Percentiles rank a stretch among this genome's conserved stretches.
phyloP scores from a whole-genome alignment of 2,329 filamentous ascomycete species.

The Fusarium fracticaudum region DNA sequence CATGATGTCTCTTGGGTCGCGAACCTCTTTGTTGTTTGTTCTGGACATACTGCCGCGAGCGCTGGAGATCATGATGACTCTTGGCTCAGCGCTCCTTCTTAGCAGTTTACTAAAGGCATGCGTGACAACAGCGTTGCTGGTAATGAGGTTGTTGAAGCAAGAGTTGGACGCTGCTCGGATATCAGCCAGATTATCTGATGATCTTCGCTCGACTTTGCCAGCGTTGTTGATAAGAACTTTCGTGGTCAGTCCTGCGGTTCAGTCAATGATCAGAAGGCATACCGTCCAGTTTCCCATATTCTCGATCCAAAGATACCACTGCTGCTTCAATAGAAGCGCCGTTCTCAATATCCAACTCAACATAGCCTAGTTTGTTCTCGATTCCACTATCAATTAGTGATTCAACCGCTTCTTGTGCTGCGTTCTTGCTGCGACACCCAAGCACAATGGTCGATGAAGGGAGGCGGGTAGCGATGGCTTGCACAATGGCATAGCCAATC shows the following conservation, averaged over 20 bases:
- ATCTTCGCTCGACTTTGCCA: neutral
- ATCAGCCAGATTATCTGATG: neutral
- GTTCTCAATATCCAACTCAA: constrained; percentile 7
- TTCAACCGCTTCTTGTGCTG: neutral
- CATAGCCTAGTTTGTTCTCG: neutral
- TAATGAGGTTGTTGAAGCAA: constrained; percentile 12
- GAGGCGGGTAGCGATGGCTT: neutral
- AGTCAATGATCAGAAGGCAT: rapidly evolving
- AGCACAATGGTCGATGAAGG: constrained; percentile 6
- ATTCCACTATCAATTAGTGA: neutral
- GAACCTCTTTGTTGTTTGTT: neutral
- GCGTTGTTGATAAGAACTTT: constrained; percentile 10
- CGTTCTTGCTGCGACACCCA: neutral
- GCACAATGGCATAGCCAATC: constrained; percentile 13
- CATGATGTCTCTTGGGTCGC: rapidly evolving
- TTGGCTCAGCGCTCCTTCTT: neutral
- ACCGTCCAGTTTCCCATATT: neutral
- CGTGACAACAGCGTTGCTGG: neutral
- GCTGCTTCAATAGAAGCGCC: constrained; percentile 1
- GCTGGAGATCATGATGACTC: constrained; percentile 17
- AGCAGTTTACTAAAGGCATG: neutral
- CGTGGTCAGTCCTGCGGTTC: rapidly evolving
- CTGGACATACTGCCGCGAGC: constrained; percentile 1
- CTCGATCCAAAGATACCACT: neutral
- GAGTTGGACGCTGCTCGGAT: neutral